These are phyloP conservation scores for Aspergillus calidoustus DNA, from an alignment of 2,329 filamentous ascomycete genomes.

Conservation along the genomic window DNA sequence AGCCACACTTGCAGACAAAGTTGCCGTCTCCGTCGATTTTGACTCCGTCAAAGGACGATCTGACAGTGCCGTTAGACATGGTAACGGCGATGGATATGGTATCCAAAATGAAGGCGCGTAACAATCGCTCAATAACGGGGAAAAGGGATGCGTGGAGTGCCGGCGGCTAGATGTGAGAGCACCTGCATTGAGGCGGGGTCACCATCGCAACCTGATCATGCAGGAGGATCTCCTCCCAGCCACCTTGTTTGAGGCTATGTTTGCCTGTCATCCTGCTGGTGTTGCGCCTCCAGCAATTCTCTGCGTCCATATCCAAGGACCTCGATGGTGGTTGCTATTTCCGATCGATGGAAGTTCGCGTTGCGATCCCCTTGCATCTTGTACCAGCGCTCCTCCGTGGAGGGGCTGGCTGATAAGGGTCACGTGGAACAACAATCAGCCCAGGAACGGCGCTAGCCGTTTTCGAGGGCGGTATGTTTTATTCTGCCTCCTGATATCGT, in stretches of 20 bases:
- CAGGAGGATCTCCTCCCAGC: constrained; percentile 1
- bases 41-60: constrained; percentile 9
- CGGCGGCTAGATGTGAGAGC: background rate
- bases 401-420: background rate
- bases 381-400: background rate
- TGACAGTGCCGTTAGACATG: background rate
- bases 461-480: background rate
- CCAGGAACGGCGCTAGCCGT: background rate
- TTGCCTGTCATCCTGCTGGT: background rate
- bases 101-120: background rate
- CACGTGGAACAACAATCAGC: background rate
- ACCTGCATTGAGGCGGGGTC: constrained; percentile 5
- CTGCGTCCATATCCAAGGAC: background rate
- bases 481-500: background rate
- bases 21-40: constrained; percentile 6
- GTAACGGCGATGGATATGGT: background rate
- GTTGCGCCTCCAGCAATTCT: background rate
- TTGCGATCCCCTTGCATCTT: background rate
- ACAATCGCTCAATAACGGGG: background rate
- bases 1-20: constrained; percentile 12
- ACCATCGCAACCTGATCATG: constrained; percentile 1
- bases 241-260: background rate
- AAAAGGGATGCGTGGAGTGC: background rate
- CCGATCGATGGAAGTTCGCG: background rate
- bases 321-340: background rate